A percentile compares a stretch with the other conserved stretches of the same genome.
phyloP scores from a whole-genome alignment of 805 yeast species.

The Metschnikowia reukaufii region DNA sequence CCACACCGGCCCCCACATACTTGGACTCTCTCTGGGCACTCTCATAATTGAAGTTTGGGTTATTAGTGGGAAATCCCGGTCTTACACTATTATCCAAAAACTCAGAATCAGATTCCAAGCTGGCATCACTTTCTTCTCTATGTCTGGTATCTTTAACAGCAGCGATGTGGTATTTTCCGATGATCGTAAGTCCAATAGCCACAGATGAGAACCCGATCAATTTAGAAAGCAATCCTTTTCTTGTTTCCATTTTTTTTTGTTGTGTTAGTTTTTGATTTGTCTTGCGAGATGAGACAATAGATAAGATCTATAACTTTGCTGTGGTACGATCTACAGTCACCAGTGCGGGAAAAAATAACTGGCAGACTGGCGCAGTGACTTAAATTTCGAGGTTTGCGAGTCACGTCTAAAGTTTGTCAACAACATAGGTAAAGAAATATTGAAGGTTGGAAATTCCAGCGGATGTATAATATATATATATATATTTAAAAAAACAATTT shows the following conservation, averaged over 20 bases:
- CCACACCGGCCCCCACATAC: conserved; percentile 66
- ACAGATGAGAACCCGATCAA: conserved; percentile 31
- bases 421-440: no score
- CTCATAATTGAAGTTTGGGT: conserved; percentile 33
- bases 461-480: no score
- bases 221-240: conserved; percentile 35
- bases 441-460: no score
- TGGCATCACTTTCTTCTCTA: conserved; percentile 35
- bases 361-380: no score
- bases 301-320: no score
- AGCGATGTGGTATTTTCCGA: conserved; percentile 40
- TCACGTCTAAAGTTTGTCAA: no score
- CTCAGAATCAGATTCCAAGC: conserved; percentile 31
- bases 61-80: conserved; percentile 55
- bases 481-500: no score
- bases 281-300: not conserved
- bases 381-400: no score
- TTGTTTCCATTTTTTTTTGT: conserved; percentile 31
- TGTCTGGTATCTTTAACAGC: conserved; percentile 36
- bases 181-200: conserved; percentile 32
- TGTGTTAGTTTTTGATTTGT: not conserved
- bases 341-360: no score
- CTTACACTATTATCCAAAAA: conserved; percentile 31
- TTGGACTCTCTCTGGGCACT: conserved; percentile 52
- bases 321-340: no score